Evolutionary conservation across 2,329 filamentous ascomycete genomes (phyloP), one percentile per base, ranked within the genome.

Genomic region (Canariomyces notabilis): DNA sequence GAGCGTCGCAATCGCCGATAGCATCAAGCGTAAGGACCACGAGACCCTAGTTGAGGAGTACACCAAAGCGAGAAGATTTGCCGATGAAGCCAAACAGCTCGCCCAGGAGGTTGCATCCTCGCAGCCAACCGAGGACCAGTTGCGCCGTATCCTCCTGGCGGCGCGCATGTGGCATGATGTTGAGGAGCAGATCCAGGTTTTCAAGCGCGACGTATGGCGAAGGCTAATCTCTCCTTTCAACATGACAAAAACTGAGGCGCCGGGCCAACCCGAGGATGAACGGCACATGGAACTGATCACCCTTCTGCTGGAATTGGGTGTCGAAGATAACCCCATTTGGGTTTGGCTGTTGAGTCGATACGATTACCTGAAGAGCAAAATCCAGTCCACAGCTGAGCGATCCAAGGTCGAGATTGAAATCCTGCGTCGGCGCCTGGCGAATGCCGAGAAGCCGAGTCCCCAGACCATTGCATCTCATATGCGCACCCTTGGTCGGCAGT

Each of bases 111-210:
- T 77, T 3, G 70, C 73, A 32, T 72, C 72, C 33, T 69, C 72
- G 35, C 71, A 79, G 8, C 77, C 91, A 7, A 82, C 79, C 11
- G 90, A 97, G 59, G 72, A 80, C 16, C 83, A 97, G 60, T 78
- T 93, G 11, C 88, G 95, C 63, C 85, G 89, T 50, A 83, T 98
- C 50, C 73, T 98, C 37, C 77, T 95, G 37, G 90, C 90, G 6
- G 90, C 86, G 6, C 82, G 90, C 41, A 94, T 98, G 85, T 98
- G 93, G 93, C 78, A 87, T 53, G 90, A 96, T 63, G 87, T 96
- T 8, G 85, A 94, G 51, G 80, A 87, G 37, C 91, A 96, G 59
- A 82, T 96, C 16, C 82, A 90, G 53, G 67, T 72, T 2, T 94
- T 97, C 70, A 97, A 96, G 68, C 79, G 87, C 11, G 89, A 95